A percentile compares a stretch with the other conserved stretches of the same genome.
Evolutionary conservation across 768 basidiomycete genomes (phyloP).

Genomic region (Coprinopsis marcescibilis): DNA sequence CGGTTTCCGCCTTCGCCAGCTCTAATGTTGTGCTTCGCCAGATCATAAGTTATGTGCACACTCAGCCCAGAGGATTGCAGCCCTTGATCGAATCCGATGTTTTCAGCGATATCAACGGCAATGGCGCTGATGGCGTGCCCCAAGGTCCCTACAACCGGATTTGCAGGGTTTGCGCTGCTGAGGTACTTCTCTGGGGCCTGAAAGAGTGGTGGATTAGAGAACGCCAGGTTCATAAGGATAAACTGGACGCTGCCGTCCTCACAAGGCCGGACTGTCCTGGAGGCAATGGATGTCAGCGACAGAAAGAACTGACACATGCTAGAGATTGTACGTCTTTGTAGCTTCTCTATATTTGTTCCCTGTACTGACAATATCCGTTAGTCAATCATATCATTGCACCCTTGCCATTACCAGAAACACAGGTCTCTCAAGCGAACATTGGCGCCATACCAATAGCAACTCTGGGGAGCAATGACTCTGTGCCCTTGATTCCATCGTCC

Average conservation of each 20-base stretch:
- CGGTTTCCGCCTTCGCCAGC: background rate
- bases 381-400: slow-evolving; percentile 32
- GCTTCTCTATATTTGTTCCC: background rate
- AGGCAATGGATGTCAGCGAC: slow-evolving; percentile 51
- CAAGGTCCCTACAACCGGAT: slow-evolving; percentile 54
- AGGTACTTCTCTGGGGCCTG: slow-evolving; percentile 70
- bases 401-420: no score
- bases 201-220: slow-evolving; percentile 83
- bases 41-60: slow-evolving; percentile 58
- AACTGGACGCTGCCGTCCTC: slow-evolving; percentile 48
- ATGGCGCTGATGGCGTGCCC: slow-evolving; percentile 52
- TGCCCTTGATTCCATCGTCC: slow-evolving; percentile 1
- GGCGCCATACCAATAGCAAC: background rate
- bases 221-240: slow-evolving; percentile 64
- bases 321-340: slow-evolving; percentile 56
- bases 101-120: slow-evolving; percentile 62
- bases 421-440: slow-evolving; percentile 6
- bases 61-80: slow-evolving; percentile 57
- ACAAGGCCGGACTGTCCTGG: slow-evolving; percentile 65
- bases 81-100: slow-evolving; percentile 65
- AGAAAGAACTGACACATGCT: slow-evolving; percentile 69
- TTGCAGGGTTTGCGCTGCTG: slow-evolving; percentile 69
- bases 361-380: slow-evolving; percentile 16
- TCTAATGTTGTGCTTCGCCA: slow-evolving; percentile 21
- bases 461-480: background rate